Base-by-base conservation (phyloP, 2,329 filamentous ascomycete species). In the Hawksworthiomyces lignivorus region DNA sequence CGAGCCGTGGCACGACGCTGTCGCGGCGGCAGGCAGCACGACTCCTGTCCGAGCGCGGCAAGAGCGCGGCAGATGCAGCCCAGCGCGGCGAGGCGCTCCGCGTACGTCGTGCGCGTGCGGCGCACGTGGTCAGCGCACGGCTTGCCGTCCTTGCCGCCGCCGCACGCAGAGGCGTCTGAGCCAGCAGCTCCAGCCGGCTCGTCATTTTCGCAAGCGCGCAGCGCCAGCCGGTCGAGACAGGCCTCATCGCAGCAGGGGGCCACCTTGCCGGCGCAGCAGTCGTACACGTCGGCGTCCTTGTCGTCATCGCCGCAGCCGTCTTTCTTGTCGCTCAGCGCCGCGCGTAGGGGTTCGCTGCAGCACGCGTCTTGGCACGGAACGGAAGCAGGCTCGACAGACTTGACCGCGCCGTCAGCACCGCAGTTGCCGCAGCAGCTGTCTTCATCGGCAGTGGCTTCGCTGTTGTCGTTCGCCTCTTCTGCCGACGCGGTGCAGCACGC, bases 41-140 rank as follows among this genome's bases (percentile, higher is more conserved):
- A 63, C 47, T 75, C 69, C 42, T 71, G 61, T 0, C 72, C 71
- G 15, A 73, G 59, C 8, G 70, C 65, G 21, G 75, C 46, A 14
- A 77, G 62, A 17, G 69, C 63, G 15, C 71, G 65, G 44, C 73
- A 77, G 46, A 76, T 69, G 52, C 72, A 76, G 4, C 72, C 72
- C 1, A 77, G 54, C 5, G 70, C 65, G 33, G 65, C 54, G 2
- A 76, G 62, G 12, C 51, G 67, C 3, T 60, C 59, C 1, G 57
- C 61, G 40, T 73, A 75, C 12, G 38, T 59, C 19, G 62, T 54
- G 21, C 56, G 60, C 3, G 61, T 54, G 7, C 58, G 58, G 10
- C 50, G 54, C 1, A 46, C 44, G 45, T 73, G 69, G 6, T 58
- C 35, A 20, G 45, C 47, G 49, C 69, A 73, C 22, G 64, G 51